phyloP scores from a whole-genome alignment of 495 filamentous ascomycete species.

The Podospora pseudopauciseta region DNA sequence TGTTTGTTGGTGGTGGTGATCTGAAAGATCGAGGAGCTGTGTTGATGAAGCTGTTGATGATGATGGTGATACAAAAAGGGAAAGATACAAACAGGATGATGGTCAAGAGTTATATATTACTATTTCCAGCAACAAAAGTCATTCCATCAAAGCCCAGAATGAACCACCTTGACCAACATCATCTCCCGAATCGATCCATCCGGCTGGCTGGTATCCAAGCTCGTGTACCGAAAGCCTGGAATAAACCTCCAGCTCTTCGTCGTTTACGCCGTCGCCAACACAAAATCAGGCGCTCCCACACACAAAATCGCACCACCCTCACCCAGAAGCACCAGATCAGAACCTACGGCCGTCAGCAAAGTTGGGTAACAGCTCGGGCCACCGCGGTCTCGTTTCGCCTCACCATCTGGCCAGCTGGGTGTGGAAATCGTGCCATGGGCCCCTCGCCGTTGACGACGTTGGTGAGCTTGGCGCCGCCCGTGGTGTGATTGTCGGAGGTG shows the following conservation, averaged over 20 bases:
- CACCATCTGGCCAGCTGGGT: constrained; percentile 5
- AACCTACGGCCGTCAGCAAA: background rate
- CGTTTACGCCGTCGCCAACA: background rate
- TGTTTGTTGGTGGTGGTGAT: background rate
- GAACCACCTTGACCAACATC: background rate
- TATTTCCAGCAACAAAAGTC: background rate
- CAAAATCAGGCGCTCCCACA: background rate
- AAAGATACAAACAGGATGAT: background rate
- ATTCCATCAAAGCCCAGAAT: background rate
- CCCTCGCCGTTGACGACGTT: background rate
- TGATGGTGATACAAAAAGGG: constrained; percentile 2
- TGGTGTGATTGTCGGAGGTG: constrained; percentile 2
- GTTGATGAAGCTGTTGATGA: background rate
- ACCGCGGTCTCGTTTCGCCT: background rate
- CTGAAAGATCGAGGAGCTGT: background rate
- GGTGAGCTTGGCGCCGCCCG: background rate
- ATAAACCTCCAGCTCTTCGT: background rate
- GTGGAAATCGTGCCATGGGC: background rate
- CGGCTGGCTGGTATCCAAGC: background rate
- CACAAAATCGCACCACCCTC: background rate
- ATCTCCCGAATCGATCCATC: background rate
- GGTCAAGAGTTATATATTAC: background rate
- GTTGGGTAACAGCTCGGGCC: background rate
- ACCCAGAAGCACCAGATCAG: background rate
- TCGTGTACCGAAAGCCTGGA: background rate